A percentile compares a stretch with the other conserved stretches of the same genome.
phyloP scores from a whole-genome alignment of 768 basidiomycete species.

The Pleurotus platypus region DNA sequence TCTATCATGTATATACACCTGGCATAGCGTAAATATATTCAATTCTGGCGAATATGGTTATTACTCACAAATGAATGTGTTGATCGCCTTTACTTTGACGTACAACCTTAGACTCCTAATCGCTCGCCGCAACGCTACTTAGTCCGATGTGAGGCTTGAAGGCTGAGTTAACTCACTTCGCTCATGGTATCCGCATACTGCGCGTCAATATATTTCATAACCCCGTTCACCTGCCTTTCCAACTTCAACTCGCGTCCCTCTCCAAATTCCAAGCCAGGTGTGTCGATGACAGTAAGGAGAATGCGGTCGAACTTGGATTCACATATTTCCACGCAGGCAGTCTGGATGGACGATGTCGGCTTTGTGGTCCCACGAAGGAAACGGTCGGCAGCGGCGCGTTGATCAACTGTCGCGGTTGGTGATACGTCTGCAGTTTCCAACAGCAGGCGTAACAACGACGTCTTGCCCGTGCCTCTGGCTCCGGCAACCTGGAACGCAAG shows the following conservation, averaged over 20 bases:
- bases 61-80: constrained; percentile 79
- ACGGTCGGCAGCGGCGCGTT: constrained; percentile 57
- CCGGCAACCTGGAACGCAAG: constrained; percentile 61
- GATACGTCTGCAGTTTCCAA: constrained; percentile 85
- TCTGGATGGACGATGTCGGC: constrained; percentile 59
- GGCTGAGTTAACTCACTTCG: constrained; percentile 48
- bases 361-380: constrained; percentile 63
- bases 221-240: constrained; percentile 69
- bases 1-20: constrained; percentile 88
- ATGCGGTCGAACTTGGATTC: constrained; percentile 82
- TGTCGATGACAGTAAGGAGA: constrained; percentile 78
- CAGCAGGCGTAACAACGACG: constrained; percentile 73
- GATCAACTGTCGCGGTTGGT: constrained; percentile 71
- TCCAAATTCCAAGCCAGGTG: constrained; percentile 77
- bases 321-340: constrained; percentile 76
- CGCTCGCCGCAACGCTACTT: constrained; percentile 43
- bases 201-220: constrained; percentile 77
- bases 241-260: constrained; percentile 72
- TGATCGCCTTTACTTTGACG: constrained; percentile 86
- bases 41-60: constrained; percentile 2
- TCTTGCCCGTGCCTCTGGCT: constrained; percentile 80
- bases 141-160: background rate
- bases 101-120: constrained; percentile 83
- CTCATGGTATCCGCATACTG: constrained; percentile 86
- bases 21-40: constrained; percentile 8